These are phyloP conservation scores for Dictyostelium firmibasis DNA, from an alignment of 78 protist genomes.

Conservation along the genomic window DNA sequence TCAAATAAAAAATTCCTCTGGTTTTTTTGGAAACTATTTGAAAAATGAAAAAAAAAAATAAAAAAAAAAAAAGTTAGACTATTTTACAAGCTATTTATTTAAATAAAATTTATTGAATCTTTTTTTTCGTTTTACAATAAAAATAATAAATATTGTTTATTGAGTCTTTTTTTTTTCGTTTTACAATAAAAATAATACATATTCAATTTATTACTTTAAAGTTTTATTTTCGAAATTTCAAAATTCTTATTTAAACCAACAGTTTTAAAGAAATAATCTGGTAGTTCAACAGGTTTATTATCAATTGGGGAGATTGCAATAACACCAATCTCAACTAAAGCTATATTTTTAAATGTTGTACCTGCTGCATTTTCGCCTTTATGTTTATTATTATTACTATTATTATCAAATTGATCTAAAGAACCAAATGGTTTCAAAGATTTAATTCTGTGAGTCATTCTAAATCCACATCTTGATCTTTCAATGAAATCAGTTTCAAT, in stretches of 20 bases:
- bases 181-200: too few species aligned
- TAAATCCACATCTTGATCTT: constrained; percentile 27
- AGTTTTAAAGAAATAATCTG: constrained; percentile 24
- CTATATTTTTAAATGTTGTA: constrained; percentile 42
- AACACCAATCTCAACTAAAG: constrained; percentile 33
- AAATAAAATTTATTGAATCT: too few species aligned
- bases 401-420: background rate
- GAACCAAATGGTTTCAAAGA: constrained; percentile 22
- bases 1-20: too few species aligned
- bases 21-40: too few species aligned
- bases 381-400: too few species aligned
- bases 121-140: too few species aligned
- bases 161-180: too few species aligned
- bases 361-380: constrained; percentile 25
- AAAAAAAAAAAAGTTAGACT: too few species aligned
- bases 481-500: constrained; percentile 51
- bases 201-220: too few species aligned
- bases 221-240: background rate
- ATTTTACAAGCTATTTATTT: too few species aligned
- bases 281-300: constrained; percentile 39
- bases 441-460: constrained; percentile 48
- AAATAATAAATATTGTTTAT: too few species aligned
- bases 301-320: constrained; percentile 2
- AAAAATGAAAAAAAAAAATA: too few species aligned
- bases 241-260: constrained; percentile 22